phyloP scores from a whole-genome alignment of 2,329 filamentous ascomycete species.

The Beauveria sp. region DNA sequence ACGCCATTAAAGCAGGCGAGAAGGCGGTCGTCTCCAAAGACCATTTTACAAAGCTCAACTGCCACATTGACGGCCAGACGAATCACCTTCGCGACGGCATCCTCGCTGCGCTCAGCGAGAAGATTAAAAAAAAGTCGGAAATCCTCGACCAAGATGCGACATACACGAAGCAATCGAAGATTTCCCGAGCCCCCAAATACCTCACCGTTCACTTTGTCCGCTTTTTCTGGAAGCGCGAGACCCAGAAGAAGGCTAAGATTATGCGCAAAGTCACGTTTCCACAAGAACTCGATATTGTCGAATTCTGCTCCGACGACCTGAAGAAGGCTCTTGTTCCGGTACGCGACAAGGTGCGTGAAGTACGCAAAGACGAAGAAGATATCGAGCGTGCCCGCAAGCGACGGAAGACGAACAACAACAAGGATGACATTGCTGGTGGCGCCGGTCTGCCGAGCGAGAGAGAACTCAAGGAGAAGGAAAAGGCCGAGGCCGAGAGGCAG shows the following conservation, averaged over 20 bases:
- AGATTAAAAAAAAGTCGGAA: conserved; percentile 83
- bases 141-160: conserved; percentile 67
- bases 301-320: conserved; percentile 91
- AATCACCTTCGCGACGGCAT: conserved; percentile 92
- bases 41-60: conserved; percentile 85
- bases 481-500: conserved; percentile 40
- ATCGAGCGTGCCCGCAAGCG: conserved; percentile 86
- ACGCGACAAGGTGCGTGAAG: conserved; percentile 91
- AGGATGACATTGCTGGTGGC: conserved; percentile 39
- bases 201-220: conserved; percentile 95
- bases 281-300: conserved; percentile 82
- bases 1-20: conserved; percentile 68
- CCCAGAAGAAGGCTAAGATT: conserved; percentile 98
- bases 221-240: conserved; percentile 95
- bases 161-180: conserved; percentile 88
- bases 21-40: conserved; percentile 61
- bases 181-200: conserved; percentile 87
- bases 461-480: conserved; percentile 43
- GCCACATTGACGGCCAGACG: conserved; percentile 80
- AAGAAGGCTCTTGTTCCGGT: conserved; percentile 78
- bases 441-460: conserved; percentile 44
- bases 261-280: conserved; percentile 98
- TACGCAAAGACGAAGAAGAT: conserved; percentile 91
- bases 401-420: conserved; percentile 60
- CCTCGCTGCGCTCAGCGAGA: conserved; percentile 70